Conservation (phyloP, 176 grass and related monocot species). For the bread wheat (Triticum aestivum) region IWGSC_CS_RefSeq_v2.1 NC_057798.1:456767123-456767622, state of each 20-base stretch:
- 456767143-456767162: background rate
- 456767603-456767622: background rate
- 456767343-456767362: background rate
- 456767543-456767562: background rate
- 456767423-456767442: slow-evolving; percentile 6
- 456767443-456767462: slow-evolving; percentile 18
- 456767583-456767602: background rate
- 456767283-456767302: slow-evolving; percentile 33
- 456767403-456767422: background rate
- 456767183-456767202: background rate
- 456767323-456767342: slow-evolving; percentile 30
- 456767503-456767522: slow-evolving; percentile 31
- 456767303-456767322: slow-evolving; percentile 25
- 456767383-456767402: slow-evolving; percentile 25
- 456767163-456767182: background rate
- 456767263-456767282: slow-evolving; percentile 35
- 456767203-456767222: slow-evolving; percentile 22
- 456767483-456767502: background rate
- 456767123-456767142: background rate
- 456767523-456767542: background rate
- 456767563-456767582: slow-evolving; percentile 14
- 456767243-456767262: slow-evolving; percentile 47
- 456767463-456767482: background rate
- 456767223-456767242: slow-evolving; percentile 38
- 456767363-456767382: slow-evolving; percentile 4